Evolutionary conservation across 805 yeast genomes (phyloP), one percentile per base, ranked within the genome.

Genomic region (Saturnispora diversa): DNA sequence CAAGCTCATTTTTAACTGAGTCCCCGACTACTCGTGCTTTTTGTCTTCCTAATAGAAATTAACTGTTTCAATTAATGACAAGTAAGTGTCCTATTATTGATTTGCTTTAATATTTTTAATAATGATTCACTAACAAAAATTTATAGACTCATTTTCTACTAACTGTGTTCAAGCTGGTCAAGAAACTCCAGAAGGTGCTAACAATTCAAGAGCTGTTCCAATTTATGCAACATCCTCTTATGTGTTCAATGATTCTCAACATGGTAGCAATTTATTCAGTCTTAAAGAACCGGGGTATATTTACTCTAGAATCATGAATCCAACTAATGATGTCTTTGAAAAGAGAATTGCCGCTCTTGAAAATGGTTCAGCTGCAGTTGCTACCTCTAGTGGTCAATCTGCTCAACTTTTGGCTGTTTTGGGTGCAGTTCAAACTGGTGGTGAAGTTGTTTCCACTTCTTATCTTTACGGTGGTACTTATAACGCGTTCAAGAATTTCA

Each of bases 401-500:
- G 97, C 97, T 21, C 96, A 88, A 62, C 76, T 86, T 50, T 58
- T 83, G 44, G 94, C 96, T 16, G 69, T 87, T 59, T 72, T 84
- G 26, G 85, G 85, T 42, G 70, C 87, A 51, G 94, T 95, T 28
- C 86, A 82, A 51, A 62, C 75, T 42, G 97, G 97, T 53, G 95
- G 86, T 59, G 92, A 92, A 66, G 74, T 90, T 50, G 75, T 90
- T 41, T 80, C 95, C 23, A 80, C 96, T 19, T 75, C 94, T 6
- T 85, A 59, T 68, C 69, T 90, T 47, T 90, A 92, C 59, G 98
- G 98, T 50, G 98, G 98, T 55, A 88, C 97, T 44, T 87, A 81
- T 68, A 90, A 90, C 62, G 95, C 90, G 62, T 84, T 90, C 71
- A 87, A 86, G 63, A 94, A 86, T 17, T 83, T 90, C 71, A 84